These are phyloP conservation scores for Rhodotorula sp. DNA, from an alignment of 1,284 basidiomycete genomes.

Conservation along the genomic window DNA sequence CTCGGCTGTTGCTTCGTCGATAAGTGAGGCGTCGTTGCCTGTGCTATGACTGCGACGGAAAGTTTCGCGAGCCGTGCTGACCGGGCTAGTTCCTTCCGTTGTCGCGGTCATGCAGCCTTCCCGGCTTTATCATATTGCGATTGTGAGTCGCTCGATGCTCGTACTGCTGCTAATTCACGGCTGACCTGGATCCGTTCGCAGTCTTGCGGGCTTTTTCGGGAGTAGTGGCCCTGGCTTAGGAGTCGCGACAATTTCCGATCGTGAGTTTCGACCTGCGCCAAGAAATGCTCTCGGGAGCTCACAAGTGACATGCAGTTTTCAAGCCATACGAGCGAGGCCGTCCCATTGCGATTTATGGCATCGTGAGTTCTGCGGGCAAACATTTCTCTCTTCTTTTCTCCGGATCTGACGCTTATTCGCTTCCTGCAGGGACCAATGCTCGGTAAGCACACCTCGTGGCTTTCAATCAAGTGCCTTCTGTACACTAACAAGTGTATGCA, in stretches of 20 bases:
- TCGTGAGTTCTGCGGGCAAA: slow-evolving; percentile 17
- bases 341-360: slow-evolving; percentile 48
- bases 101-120: slow-evolving; percentile 40
- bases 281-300: neutral
- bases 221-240: slow-evolving; percentile 49
- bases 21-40: neutral
- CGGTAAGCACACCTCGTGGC: neutral
- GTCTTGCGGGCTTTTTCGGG: slow-evolving; percentile 48
- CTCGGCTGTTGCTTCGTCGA: slow-evolving; percentile 8
- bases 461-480: fast-evolving
- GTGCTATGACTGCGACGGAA: too few species aligned
- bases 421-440: slow-evolving; percentile 11
- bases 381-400: too few species aligned
- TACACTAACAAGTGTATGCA: neutral
- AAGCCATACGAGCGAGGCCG: slow-evolving; percentile 47
- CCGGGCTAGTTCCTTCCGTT: too few species aligned
- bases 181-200: slow-evolving; percentile 6
- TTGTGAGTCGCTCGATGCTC: slow-evolving; percentile 39
- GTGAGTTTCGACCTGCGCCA: neutral
- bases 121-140: slow-evolving; percentile 47
- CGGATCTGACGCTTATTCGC: too few species aligned
- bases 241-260: slow-evolving; percentile 50
- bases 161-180: neutral
- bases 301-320: slow-evolving; percentile 26
- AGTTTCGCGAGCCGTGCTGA: neutral